These are phyloP conservation scores for Nicotiana noctiflora DNA, from an alignment of 257 asterid genomes.

Conservation along the genomic window DNA sequence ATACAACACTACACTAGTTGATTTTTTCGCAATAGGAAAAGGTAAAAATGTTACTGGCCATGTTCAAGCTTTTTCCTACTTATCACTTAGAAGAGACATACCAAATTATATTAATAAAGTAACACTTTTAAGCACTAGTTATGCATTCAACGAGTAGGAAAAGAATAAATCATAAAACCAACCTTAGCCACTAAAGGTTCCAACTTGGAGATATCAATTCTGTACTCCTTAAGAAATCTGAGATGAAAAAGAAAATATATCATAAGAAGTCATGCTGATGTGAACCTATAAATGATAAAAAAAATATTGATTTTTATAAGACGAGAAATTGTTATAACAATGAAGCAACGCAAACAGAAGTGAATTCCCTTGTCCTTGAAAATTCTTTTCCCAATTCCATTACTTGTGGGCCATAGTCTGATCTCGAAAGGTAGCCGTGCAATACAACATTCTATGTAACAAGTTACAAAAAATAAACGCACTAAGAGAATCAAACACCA, in stretches of 20 bases:
- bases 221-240: slow-evolving; percentile 73
- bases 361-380: background rate
- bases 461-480: too few relatives aligned
- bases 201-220: slow-evolving; percentile 75
- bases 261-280: background rate
- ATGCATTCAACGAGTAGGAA: background rate
- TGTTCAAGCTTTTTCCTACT: background rate
- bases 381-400: too few relatives aligned
- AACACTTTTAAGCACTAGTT: slow-evolving; percentile 30
- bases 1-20: background rate
- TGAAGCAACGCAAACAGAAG: background rate
- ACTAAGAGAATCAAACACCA: too few relatives aligned
- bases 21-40: too few relatives aligned
- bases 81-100: background rate
- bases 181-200: slow-evolving; percentile 34
- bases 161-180: slow-evolving; percentile 1
- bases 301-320: background rate
- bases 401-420: too few relatives aligned
- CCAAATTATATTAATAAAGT: background rate
- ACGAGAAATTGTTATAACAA: background rate
- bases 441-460: too few relatives aligned
- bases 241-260: background rate
- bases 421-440: too few relatives aligned
- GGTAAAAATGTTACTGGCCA: background rate
- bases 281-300: background rate